Evolutionary conservation across 768 basidiomycete genomes (phyloP).

Genomic region (Cubamyces lactineus): DNA sequence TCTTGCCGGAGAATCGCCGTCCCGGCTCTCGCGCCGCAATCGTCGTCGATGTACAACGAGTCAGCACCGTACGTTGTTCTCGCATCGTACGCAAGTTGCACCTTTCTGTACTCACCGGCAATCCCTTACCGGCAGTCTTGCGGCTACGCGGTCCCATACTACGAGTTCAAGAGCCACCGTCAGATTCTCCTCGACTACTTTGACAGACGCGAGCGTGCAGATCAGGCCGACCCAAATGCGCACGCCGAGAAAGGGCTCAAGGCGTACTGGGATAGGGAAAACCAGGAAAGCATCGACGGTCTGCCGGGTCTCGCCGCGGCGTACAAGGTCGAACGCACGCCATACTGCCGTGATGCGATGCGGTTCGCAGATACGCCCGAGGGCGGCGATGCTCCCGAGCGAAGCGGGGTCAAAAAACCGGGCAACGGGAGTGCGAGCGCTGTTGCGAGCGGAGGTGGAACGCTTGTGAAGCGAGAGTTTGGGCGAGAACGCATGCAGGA

Average conservation of each 20-base stretch:
- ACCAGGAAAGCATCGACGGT: conserved; percentile 59
- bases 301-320: conserved; percentile 50
- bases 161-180: conserved; percentile 58
- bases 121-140: conserved; percentile 52
- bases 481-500: conserved; percentile 10
- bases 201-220: conserved; percentile 46
- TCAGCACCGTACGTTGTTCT: conserved; percentile 45
- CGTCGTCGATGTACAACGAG: conserved; percentile 62
- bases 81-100: not conserved
- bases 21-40: conserved; percentile 67
- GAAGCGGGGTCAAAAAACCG: too few relatives aligned
- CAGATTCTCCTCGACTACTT: conserved; percentile 52
- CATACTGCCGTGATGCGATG: conserved; percentile 12
- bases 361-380: conserved; percentile 21
- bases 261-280: conserved; percentile 56
- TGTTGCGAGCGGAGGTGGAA: not conserved
- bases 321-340: conserved; percentile 22
- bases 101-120: not conserved
- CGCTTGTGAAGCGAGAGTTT: not conserved
- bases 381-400: too few relatives aligned
- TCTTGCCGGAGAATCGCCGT: conserved; percentile 49
- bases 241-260: conserved; percentile 49
- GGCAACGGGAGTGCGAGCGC: not conserved
- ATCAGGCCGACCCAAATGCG: conserved; percentile 35
- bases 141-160: conserved; percentile 66